phyloP scores from a whole-genome alignment of 176 grass and related monocot species.

The Musa acuminata region DNA sequence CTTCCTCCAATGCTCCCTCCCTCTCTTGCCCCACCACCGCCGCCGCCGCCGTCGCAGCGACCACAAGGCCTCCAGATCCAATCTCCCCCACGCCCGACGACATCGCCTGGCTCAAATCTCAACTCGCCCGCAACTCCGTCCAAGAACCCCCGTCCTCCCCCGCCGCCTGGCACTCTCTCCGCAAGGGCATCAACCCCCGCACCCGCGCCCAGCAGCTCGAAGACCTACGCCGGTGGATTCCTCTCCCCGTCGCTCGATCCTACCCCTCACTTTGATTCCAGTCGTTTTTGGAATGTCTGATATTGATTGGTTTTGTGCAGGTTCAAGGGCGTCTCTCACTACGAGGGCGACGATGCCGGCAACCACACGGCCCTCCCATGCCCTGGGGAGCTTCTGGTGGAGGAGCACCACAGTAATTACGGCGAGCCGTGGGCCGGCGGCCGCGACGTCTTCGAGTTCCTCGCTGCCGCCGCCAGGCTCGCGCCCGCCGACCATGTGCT shows the following conservation, averaged over 20 bases:
- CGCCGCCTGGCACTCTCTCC: conserved; percentile 45
- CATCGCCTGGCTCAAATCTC: conserved; percentile 53
- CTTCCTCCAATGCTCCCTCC: conserved; percentile 37
- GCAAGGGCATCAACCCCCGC: conserved; percentile 91
- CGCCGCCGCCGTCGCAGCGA: conserved; percentile 32
- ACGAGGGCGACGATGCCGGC: conserved; percentile 29
- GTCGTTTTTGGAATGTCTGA: not conserved
- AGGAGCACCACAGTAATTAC: conserved; percentile 95
- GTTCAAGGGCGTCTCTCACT: conserved; percentile 83
- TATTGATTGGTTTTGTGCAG: conserved; percentile 17
- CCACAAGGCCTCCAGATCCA: conserved; percentile 17
- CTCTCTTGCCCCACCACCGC: conserved; percentile 37
- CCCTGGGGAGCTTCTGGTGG: conserved; percentile 65
- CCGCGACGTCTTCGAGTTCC: conserved; percentile 74
- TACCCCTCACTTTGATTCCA: not conserved
- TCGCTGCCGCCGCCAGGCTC: conserved; percentile 40
- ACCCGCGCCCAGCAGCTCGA: conserved; percentile 65
- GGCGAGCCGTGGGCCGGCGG: conserved; percentile 82
- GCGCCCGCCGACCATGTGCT: conserved; percentile 43
- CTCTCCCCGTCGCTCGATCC: not conserved
- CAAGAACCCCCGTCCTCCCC: conserved; percentile 24
- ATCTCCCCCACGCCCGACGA: conserved; percentile 47
- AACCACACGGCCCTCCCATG: conserved; percentile 71
- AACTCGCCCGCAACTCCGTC: conserved; percentile 53
- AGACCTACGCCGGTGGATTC: conserved; percentile 57